A percentile compares a stretch with the other conserved stretches of the same genome.
phyloP scores from a whole-genome alignment of 768 basidiomycete genomes.

The Hygrophorus russula region DNA sequence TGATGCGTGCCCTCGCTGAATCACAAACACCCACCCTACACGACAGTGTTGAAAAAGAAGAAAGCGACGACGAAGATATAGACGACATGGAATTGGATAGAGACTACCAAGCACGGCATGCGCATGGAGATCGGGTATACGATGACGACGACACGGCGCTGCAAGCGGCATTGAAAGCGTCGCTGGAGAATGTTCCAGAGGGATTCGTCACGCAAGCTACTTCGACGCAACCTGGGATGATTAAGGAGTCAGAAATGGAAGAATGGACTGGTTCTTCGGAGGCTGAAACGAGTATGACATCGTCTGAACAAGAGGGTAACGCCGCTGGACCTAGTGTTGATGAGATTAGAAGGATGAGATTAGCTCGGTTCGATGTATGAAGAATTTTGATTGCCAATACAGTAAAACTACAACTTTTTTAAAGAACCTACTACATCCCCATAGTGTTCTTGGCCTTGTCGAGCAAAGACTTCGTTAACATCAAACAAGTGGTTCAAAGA shows the following conservation, averaged over 20 bases:
- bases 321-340: constrained; percentile 42
- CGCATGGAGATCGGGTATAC: constrained; percentile 33
- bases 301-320: constrained; percentile 20
- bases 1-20: constrained; percentile 50
- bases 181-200: constrained; percentile 52
- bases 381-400: too few species aligned
- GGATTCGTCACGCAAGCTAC: constrained; percentile 30
- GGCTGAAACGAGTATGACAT: constrained; percentile 8
- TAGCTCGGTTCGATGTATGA: constrained; percentile 48
- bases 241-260: neutral
- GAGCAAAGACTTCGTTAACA: constrained; percentile 27
- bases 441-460: constrained; percentile 43
- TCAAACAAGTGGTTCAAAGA: neutral
- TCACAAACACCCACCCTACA: constrained; percentile 37
- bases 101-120: constrained; percentile 4
- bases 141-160: constrained; percentile 85
- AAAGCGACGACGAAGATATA: constrained; percentile 12
- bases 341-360: constrained; percentile 51
- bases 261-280: neutral
- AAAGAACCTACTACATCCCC: too few species aligned
- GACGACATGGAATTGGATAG: neutral
- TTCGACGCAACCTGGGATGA: neutral
- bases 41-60: constrained; percentile 16
- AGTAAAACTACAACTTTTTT: neutral
- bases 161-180: constrained; percentile 81